These are phyloP conservation scores for Podospora anserina DNA, from an alignment of 495 filamentous ascomycete species.

Conservation along the genomic window DNA sequence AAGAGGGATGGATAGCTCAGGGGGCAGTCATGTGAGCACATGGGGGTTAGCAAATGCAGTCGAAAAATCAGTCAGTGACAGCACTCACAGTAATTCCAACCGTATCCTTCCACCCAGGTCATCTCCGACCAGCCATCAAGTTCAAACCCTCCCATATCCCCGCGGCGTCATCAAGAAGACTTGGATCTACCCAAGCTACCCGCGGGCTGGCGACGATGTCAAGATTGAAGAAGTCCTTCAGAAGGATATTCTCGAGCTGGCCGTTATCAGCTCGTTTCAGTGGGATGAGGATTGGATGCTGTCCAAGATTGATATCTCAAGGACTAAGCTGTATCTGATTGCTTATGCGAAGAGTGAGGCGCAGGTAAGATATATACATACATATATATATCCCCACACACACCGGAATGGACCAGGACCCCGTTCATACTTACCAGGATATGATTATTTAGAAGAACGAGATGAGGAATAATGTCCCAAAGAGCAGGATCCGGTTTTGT, in stretches of 20 bases:
- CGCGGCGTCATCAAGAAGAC: conserved; percentile 79
- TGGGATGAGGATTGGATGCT: conserved; percentile 63
- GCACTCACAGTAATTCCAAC: conserved; percentile 3
- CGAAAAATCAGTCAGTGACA: neutral
- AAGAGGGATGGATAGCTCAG: neutral
- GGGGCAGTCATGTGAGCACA: too few species aligned
- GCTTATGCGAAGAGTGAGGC: conserved; percentile 46
- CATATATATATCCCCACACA: too few species aligned
- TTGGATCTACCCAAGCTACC: conserved; percentile 54
- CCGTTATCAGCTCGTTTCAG: conserved; percentile 81
- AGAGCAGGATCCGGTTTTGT: conserved; percentile 57
- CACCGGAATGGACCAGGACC: neutral
- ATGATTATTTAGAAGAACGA: conserved; percentile 41
- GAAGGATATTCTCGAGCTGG: conserved; percentile 63
- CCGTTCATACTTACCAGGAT: conserved; percentile 28
- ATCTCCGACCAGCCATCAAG: neutral
- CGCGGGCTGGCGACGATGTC: conserved; percentile 65
- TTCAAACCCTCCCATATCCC: conserved; percentile 56
- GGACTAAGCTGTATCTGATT: conserved; percentile 43
- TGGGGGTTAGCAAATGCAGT: neutral
- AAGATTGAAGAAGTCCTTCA: conserved; percentile 89
- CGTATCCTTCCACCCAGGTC: neutral
- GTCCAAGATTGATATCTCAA: conserved; percentile 39
- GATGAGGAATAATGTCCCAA: conserved; percentile 49
- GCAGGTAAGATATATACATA: conserved; percentile 36